Base-by-base conservation (phyloP, 2,329 filamentous ascomycete species). In the Exophiala xenobiotica region DNA sequence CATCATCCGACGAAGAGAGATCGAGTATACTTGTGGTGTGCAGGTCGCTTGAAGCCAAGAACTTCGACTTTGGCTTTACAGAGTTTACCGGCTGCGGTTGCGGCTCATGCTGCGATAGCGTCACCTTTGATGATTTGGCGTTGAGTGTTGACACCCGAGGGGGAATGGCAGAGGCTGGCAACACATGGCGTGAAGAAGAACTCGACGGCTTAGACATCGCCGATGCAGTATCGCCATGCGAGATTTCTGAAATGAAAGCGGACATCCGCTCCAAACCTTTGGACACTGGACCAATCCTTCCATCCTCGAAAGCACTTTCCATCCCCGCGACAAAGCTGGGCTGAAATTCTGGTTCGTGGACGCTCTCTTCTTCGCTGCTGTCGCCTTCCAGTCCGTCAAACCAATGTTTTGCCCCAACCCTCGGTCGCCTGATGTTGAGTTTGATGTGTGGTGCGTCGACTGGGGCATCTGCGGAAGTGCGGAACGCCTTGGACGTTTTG, bases 1-100 rank as follows among this genome's bases (percentile, higher is more conserved):
- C 71, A 18, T 68, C 66, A 49, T 76, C 74, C 0, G 74, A 77
- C n/a, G 74, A 77, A 3, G 74, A 77, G 37, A 77, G 68, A 44
- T 69, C 73, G 7, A 77, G 69, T 8, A 77, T 66, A 54, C 74
- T 77, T 6, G 70, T 70, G 11, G 69, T 67, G 37, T 70, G 69
- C 19, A 77, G 64, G 53, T 77, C 71, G 9, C 63, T 63, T 24
- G 66, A 51, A 14, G 42, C 53, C 3, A 61, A 44, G 20, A 49
- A 52, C 7, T 37, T 52, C 23, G 47, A 37, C 47, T 56, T 59
- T 14, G 43, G 31, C 23, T 61, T 57, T 16, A 45, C 18, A 20
- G 19, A 42, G 16, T 33, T 26, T 20, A 43, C 22, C 20, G 19
- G 39, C 20, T 35, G 23, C 8, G 12, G 31, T 19, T 44, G 42